Base-by-base conservation (phyloP, 768 basidiomycete genomes). In the Collybiopsis luxurians region DNA sequence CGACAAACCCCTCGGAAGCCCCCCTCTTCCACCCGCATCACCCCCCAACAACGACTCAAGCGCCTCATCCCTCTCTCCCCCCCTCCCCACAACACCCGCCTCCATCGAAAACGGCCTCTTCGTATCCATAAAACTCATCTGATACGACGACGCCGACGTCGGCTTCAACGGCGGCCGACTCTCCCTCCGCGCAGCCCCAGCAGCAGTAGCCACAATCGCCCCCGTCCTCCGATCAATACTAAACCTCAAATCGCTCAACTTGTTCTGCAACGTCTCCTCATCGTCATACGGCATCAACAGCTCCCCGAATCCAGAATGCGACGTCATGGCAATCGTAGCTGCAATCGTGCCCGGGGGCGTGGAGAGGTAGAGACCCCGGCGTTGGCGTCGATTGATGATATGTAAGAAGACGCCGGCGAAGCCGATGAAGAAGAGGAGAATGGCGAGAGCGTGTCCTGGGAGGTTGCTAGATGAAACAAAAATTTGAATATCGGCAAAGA, bases 271-370 rank as follows among this genome's bases (percentile, higher is more conserved):
- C 3, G 71, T 70, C 26, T 55, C 43, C 39, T 75, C 71, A 55
- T 80, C 68, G 66, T 88, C 85, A 58, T 82, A 84, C 0, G 86
- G 85, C 11, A 78, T 62, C n/a, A 88, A 68, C 12, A 84, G 73
- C 39, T 84, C 77, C 21, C 84, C 85, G 55, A 84, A 85, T 13
- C 85, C 85, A 40, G 84, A 86, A 9, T 75, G 81, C 0, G 82
- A 71, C 2, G 86, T 85, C 54, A 86, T 72, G 3, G 85, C 77
- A 9, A 81, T 71, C 30, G 80, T 72, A 10, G 79, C 68, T 5
- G 82, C 87, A 55, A 89, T 84, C 46, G 77, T 81, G 17, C 86
- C 85, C 0, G 86, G 86, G 13, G 76, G 76, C 24, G 79, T 72
- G 1, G 82, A 74, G 10, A 89, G 69, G 63, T 75, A 76, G 10